Base-by-base conservation (phyloP, 495 filamentous ascomycete species). In the Echria macrotheca region DNA sequence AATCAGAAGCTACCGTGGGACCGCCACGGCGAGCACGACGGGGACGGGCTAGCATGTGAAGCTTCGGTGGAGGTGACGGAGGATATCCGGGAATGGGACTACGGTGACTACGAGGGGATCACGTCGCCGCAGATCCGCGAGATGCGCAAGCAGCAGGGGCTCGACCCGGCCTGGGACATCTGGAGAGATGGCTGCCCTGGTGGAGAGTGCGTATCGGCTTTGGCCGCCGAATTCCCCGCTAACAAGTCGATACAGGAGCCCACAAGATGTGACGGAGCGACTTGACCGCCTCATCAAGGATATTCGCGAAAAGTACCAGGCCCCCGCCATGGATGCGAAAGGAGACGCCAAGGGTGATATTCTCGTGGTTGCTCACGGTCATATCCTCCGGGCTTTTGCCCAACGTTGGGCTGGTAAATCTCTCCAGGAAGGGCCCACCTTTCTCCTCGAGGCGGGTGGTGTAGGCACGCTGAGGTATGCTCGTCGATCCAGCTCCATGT, bases 41-140 rank as follows among this genome's bases (percentile, higher is more conserved):
- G 48, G 17, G 50, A 61, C 2, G 58, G 63, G n/a, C 52, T 58
- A 3, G 52, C 64, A 3, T 78, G 73, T 39, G 39, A 68, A 4
- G 76, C 76, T 8, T 60, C 67, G 12, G 77, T 94, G 1, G 66
- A 83, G 54, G 69, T 93, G 33, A 89, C 86, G 0, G 79, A 90
- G 50, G 81, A 85, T 40, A 81, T 96, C 22, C 76, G 85, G 10
- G 91, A 98, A 63, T 98, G 91, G 91, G 88, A 95, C 68, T 98
- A 98, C 57, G 93, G 93, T 9, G 80, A 86, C 53, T 98, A 97
- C 62, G 93, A 98, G 64, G 93, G 93, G 2, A 79, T 95, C 64
- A 94, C 86, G 5, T 84, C 77, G 46, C 64, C 76, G 12, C 67
- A 87, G 58, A 96, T 97, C 58, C 60, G 75, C 19, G 70, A 77